These are phyloP conservation scores for Xylariaceae sp. DNA, from an alignment of 2,329 filamentous ascomycete species.

Conservation along the genomic window DNA sequence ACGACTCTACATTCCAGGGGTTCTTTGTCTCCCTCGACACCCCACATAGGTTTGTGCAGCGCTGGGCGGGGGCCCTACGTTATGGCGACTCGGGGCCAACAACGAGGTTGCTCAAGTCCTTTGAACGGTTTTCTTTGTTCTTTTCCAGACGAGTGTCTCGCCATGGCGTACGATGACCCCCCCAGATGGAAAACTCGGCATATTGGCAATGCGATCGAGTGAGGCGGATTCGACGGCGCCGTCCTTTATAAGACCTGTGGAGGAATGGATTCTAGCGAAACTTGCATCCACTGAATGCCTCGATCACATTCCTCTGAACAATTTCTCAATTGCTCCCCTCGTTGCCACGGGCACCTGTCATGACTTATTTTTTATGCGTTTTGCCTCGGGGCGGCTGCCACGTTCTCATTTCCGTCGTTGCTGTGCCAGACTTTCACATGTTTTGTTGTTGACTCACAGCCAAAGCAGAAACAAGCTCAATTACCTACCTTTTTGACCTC, in stretches of 20 bases:
- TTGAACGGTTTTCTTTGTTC: slow-evolving; percentile 29
- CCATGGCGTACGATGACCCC: slow-evolving; percentile 17
- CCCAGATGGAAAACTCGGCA: slow-evolving; percentile 19
- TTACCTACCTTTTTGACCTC: slow-evolving; percentile 16
- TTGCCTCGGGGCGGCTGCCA: slow-evolving; percentile 30
- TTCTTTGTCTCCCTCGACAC: slow-evolving; percentile 24
- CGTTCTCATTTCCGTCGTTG: slow-evolving; percentile 31
- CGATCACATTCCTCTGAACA: slow-evolving; percentile 31
- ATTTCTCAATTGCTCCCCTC: slow-evolving; percentile 22
- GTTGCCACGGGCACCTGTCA: slow-evolving; percentile 27
- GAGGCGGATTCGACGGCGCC: slow-evolving; percentile 14
- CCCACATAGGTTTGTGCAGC: slow-evolving; percentile 16
- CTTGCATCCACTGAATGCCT: slow-evolving; percentile 26
- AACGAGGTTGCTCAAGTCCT: slow-evolving; percentile 26
- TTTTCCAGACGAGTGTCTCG: slow-evolving; percentile 19
- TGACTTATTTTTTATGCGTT: slow-evolving; percentile 26
- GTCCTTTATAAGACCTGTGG: slow-evolving; percentile 29
- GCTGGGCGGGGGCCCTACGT: slow-evolving; percentile 17
- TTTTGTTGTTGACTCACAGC: slow-evolving; percentile 34
- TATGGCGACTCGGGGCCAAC: slow-evolving; percentile 25
- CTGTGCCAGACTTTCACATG: slow-evolving; percentile 30
- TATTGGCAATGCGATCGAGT: slow-evolving; percentile 13
- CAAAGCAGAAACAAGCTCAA: slow-evolving; percentile 25
- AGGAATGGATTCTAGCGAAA: slow-evolving; percentile 29
- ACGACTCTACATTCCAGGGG: slow-evolving; percentile 29